phyloP scores from a whole-genome alignment of 352 stramenopile genomes.

The Phytophthora parvispora region DNA sequence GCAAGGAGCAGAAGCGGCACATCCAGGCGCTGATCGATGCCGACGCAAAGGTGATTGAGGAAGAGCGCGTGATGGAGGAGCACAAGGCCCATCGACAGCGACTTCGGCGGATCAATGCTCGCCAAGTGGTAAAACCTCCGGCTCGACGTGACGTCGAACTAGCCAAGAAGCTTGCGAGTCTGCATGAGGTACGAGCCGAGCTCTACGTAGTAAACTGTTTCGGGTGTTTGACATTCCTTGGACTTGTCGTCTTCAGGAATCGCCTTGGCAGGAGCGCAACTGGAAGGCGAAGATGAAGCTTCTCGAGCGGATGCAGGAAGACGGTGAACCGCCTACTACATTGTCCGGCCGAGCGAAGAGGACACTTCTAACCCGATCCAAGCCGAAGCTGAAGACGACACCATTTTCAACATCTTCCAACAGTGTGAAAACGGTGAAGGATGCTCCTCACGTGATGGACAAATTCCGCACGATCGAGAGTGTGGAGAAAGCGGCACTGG shows the following conservation, averaged over 20 bases:
- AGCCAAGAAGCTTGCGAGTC: slow-evolving; percentile 16
- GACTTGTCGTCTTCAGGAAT: slow-evolving; percentile 41
- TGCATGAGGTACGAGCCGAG: slow-evolving; percentile 17
- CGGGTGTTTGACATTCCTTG: not conserved
- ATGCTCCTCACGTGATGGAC: not conserved
- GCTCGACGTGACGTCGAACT: slow-evolving; percentile 13
- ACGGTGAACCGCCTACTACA: not conserved
- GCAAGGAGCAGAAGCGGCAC: slow-evolving; percentile 75
- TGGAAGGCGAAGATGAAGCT: slow-evolving; percentile 46
- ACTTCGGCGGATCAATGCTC: slow-evolving; percentile 55
- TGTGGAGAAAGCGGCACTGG: slow-evolving; percentile 61
- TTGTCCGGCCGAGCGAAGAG: not conserved
- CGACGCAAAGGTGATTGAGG: slow-evolving; percentile 73
- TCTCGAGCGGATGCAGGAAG: slow-evolving; percentile 12
- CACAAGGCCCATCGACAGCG: slow-evolving; percentile 67
- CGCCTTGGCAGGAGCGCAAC: slow-evolving; percentile 83
- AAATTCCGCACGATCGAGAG: slow-evolving; percentile 71
- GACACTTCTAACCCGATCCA: not conserved
- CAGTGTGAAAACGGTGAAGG: slow-evolving; percentile 5
- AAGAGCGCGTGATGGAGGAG: slow-evolving; percentile 67
- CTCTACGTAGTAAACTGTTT: not conserved
- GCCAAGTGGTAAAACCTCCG: slow-evolving; percentile 25
- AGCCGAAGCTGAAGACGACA: not conserved
- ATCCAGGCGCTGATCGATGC: slow-evolving; percentile 76
- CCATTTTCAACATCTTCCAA: not conserved